These are phyloP conservation scores for Staphylotrichum longicolle DNA, from an alignment of 495 filamentous ascomycete species.

Conservation along the genomic window DNA sequence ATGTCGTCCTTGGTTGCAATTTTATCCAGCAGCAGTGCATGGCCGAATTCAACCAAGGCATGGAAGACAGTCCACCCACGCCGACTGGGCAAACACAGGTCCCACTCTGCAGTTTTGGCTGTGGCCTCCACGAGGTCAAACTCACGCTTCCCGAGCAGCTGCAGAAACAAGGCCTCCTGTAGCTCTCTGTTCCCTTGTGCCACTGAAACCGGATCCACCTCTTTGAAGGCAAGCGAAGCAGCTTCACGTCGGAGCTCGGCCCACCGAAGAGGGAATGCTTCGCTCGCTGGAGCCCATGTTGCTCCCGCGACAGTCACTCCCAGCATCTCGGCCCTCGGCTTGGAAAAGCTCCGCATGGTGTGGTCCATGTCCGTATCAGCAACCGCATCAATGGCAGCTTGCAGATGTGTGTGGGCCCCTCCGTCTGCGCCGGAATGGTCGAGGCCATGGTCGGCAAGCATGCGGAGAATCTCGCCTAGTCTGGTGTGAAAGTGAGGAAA, in stretches of 20 bases:
- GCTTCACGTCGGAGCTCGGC: neutral
- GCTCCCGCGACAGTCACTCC: neutral
- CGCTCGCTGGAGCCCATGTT: neutral
- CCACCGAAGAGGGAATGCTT: neutral
- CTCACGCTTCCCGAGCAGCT: slow-evolving; percentile 3
- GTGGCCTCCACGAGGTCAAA: neutral
- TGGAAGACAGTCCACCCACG: slow-evolving; percentile 2
- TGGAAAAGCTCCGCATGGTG: neutral
- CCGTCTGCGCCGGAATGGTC: neutral
- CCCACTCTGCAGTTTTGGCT: neutral
- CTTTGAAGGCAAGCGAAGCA: slow-evolving; percentile 1
- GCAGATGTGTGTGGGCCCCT: neutral
- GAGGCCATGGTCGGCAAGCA: slow-evolving; percentile 20
- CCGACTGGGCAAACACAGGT: neutral
- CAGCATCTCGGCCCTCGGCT: neutral
- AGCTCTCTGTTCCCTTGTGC: neutral
- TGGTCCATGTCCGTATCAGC: neutral
- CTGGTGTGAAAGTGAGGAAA: slow-evolving; percentile 12
- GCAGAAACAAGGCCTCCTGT: neutral
- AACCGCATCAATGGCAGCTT: neutral
- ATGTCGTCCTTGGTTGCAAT: slow-evolving; percentile 11
- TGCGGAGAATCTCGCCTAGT: slow-evolving; percentile 27
- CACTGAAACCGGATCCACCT: neutral
- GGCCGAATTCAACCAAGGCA: slow-evolving; percentile 8
- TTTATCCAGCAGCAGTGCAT: slow-evolving; percentile 13